Evolutionary conservation across 345 rosid species (phyloP).

Genomic region (Salix dunnii): DNA sequence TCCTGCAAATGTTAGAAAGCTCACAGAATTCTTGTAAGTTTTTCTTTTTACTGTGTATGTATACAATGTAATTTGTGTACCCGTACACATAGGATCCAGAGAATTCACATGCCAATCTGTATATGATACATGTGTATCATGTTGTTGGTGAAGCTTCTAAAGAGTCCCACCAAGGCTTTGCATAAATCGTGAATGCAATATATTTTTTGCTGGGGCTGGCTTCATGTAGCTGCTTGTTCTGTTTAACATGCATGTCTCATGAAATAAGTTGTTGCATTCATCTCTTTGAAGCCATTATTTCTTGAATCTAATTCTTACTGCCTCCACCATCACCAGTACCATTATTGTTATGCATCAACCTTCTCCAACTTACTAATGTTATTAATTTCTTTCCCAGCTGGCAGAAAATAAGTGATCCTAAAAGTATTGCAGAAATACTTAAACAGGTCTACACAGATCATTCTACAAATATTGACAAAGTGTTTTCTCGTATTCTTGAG

Average conservation of each 20-base stretch:
- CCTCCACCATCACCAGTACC: background rate
- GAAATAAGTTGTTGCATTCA: background rate
- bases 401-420: conserved; percentile 88
- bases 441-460: conserved; percentile 91
- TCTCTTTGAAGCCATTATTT: background rate
- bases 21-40: conserved; percentile 71
- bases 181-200: background rate
- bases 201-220: background rate
- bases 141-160: background rate
- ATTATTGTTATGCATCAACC: background rate
- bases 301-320: background rate
- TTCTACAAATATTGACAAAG: conserved; percentile 73
- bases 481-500: conserved; percentile 69
- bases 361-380: background rate
- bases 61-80: background rate
- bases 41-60: background rate
- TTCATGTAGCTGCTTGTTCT: background rate
- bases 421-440: conserved; percentile 74
- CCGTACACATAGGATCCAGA: background rate
- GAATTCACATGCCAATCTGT: background rate
- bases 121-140: background rate
- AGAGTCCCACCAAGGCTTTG: background rate
- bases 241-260: background rate
- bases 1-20: conserved; percentile 69
- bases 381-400: conserved; percentile 42